A percentile compares a stretch with the other conserved stretches of the same genome.
phyloP scores from a whole-genome alignment of 2,329 filamentous ascomycete genomes.

The Dactylellina parvicollis region DNA sequence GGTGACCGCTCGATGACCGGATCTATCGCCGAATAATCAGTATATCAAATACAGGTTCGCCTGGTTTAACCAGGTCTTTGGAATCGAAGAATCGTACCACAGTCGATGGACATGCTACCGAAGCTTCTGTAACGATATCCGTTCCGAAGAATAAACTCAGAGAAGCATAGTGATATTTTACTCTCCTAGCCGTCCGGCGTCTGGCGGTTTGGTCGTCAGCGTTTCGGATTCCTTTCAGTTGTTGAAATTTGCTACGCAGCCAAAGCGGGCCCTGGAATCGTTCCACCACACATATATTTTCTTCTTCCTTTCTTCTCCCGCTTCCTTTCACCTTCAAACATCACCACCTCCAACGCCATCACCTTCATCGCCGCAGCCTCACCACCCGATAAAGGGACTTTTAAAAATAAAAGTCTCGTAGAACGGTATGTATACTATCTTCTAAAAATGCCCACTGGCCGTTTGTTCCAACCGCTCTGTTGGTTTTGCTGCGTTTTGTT shows the following conservation, averaged over 20 bases:
- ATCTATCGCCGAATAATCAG: not conserved
- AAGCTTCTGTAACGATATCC: not conserved
- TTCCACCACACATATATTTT: conserved; percentile 49
- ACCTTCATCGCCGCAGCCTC: conserved; percentile 2
- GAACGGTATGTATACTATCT: conserved; percentile 11
- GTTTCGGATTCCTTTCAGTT: conserved; percentile 52
- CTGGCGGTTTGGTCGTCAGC: conserved; percentile 3
- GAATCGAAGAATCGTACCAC: not conserved
- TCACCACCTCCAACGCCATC: conserved; percentile 21
- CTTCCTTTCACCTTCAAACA: conserved; percentile 15
- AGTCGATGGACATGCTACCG: not conserved
- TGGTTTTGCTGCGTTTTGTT: conserved; percentile 10
- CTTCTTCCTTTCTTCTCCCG: conserved; percentile 38
- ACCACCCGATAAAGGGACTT: conserved; percentile 6
- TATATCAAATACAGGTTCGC: not conserved
- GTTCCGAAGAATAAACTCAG: not conserved
- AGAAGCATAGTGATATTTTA: not conserved
- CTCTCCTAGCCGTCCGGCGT: not conserved
- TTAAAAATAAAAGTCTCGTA: conserved; percentile 1
- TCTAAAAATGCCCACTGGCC: not conserved
- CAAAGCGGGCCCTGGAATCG: conserved; percentile 32
- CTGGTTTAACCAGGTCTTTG: not conserved
- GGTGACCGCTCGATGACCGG: not conserved
- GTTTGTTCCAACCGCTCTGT: conserved; percentile 20
- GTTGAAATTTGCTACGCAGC: conserved; percentile 42